Evolutionary conservation across 2,329 filamentous ascomycete species (phyloP).

Genomic region (Colletotrichum navitas): DNA sequence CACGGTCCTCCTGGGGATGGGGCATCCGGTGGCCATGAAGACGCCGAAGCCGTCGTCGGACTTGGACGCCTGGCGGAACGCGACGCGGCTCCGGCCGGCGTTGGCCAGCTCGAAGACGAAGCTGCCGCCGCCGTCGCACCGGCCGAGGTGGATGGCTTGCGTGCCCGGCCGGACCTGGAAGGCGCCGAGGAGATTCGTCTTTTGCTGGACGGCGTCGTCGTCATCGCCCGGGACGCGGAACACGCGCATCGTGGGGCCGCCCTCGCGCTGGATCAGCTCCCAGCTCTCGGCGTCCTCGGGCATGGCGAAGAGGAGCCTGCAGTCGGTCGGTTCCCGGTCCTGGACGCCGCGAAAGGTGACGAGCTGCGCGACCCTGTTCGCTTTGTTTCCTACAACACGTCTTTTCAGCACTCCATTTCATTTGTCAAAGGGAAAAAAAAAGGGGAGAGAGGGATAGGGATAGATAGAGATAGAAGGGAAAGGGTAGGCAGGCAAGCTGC

Average conservation of each 20-base stretch:
- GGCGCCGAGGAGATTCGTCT: slow-evolving; percentile 27
- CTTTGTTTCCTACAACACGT: slow-evolving; percentile 35
- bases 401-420: slow-evolving; percentile 14
- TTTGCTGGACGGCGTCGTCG: slow-evolving; percentile 14
- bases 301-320: slow-evolving; percentile 37
- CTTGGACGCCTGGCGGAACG: slow-evolving; percentile 38
- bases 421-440: neutral
- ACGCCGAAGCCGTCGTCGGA: slow-evolving; percentile 34
- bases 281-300: slow-evolving; percentile 42
- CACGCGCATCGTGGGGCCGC: slow-evolving; percentile 27
- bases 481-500: neutral
- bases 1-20: slow-evolving; percentile 3
- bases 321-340: slow-evolving; percentile 7
- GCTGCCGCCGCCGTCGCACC: slow-evolving; percentile 35
- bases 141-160: slow-evolving; percentile 33
- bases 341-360: slow-evolving; percentile 32
- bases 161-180: slow-evolving; percentile 34
- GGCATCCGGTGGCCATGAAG: slow-evolving; percentile 27
- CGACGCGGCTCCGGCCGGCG: slow-evolving; percentile 36
- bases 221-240: slow-evolving; percentile 20
- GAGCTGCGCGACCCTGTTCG: slow-evolving; percentile 39
- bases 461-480: neutral
- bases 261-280: slow-evolving; percentile 42
- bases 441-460: too few species aligned
- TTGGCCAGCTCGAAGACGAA: slow-evolving; percentile 38